phyloP scores from a whole-genome alignment of 257 asterid species.

The Eucommia ulmoides region DNA sequence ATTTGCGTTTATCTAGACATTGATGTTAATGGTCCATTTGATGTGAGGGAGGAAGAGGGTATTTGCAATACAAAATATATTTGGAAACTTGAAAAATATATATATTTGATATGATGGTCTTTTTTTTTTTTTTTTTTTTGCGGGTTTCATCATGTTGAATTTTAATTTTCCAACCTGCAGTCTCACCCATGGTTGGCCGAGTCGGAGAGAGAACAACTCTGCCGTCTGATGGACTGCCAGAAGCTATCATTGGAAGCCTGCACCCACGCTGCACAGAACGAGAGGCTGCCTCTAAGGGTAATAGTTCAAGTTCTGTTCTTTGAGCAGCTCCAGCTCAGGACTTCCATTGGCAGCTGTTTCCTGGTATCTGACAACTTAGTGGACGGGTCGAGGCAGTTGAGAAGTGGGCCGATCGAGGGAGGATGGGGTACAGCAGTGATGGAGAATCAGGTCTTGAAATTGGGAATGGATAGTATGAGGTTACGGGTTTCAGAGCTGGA shows the following conservation, averaged over 20 bases:
- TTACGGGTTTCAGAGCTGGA: slow-evolving; percentile 83
- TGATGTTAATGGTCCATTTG: too few relatives aligned
- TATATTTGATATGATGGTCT: too few relatives aligned
- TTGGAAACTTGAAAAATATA: too few relatives aligned
- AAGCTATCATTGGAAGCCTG: slow-evolving; percentile 94
- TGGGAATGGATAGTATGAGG: slow-evolving; percentile 96
- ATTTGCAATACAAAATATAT: too few relatives aligned
- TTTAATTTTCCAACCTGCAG: slow-evolving; percentile 34
- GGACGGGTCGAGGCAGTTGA: slow-evolving; percentile 82
- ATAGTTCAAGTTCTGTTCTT: slow-evolving; percentile 94
- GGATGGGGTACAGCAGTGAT: slow-evolving; percentile 72
- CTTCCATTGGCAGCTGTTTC: slow-evolving; percentile 93
- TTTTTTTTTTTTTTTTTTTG: too few relatives aligned
- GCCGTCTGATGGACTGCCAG: slow-evolving; percentile 96
- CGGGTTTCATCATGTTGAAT: too few relatives aligned
- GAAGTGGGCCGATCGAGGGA: slow-evolving; percentile 67
- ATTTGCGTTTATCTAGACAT: too few relatives aligned
- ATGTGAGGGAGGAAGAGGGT: too few relatives aligned
- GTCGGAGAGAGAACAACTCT: slow-evolving; percentile 79
- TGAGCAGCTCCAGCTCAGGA: slow-evolving; percentile 87
- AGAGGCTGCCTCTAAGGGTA: slow-evolving; percentile 72
- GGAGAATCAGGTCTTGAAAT: slow-evolving; percentile 94
- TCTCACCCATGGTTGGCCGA: slow-evolving; percentile 93
- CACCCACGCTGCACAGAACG: slow-evolving; percentile 97
- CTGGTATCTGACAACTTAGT: slow-evolving; percentile 83